Evolutionary conservation across 2,329 filamentous ascomycete species (phyloP), one percentile per base, ranked within the genome.

Genomic region (Hypoxylon sp.): DNA sequence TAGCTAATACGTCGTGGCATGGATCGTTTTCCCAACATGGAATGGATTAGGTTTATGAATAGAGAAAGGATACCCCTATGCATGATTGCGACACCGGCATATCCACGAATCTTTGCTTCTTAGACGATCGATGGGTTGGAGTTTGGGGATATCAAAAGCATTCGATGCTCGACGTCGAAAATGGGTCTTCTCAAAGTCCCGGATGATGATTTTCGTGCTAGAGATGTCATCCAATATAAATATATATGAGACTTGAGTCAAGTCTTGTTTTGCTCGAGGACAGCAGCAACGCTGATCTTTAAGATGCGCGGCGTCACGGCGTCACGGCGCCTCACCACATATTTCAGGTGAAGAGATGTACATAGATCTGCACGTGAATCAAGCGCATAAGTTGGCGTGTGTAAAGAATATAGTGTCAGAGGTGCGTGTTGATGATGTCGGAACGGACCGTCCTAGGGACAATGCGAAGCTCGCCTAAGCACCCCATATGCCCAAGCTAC

Each of bases 1-100:
- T 87, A 77, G 82, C 82, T 59, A 76, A 70, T 63, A 65, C 75
- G 51, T 72, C 75, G 31, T 79, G 76, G 77, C 74, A 74, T 62
- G 73, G 73, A 51, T 71, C 77, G 68, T 78, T 77, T 65, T 72
- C 75, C 48, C 71, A 74, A 31, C 73, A 73, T 46, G 72, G 72
- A 65, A 72, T 74, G 69, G 68, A 73, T 31, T 75, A 68, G 71
- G 65, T 62, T 69, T 67, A 68, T 64, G 70, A 70, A 66, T 71
- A 67, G 62, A 70, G 66, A 72, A 72, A 74, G 70, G 73, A 77
- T 75, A 76, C 72, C 75, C 70, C 71, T 61, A 57, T 69, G 70
- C 73, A 67, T 71, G 63, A 69, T 68, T 65, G 70, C 66, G 60
- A 68, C 60, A 67, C 39, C 53, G 29, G 58, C 65, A 64, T 69